Conservation (phyloP, 441 rosid genomes). For the Gossypium davidsonii region DNA sequence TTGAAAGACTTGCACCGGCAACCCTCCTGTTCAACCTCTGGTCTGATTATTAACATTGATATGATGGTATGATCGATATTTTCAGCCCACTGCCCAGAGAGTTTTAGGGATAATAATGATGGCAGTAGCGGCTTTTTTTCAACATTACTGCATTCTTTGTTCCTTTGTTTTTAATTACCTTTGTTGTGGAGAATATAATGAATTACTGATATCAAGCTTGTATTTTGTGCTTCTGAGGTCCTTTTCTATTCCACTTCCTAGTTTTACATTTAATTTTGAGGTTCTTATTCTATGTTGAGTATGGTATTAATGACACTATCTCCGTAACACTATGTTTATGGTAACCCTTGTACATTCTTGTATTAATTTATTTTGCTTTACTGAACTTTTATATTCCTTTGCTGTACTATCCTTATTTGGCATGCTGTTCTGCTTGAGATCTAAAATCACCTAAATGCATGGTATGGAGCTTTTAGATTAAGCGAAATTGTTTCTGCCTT, state of each 20-base stretch:
- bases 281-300: background rate
- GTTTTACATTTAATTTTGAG: background rate
- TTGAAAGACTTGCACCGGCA: background rate
- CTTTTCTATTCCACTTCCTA: background rate
- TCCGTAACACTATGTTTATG: conserved; percentile 10
- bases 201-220: background rate
- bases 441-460: conserved; percentile 11
- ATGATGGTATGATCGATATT: background rate
- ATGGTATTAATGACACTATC: background rate
- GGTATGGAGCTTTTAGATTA: background rate
- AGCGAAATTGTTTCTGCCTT: background rate
- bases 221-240: conserved; percentile 7
- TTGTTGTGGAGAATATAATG: background rate
- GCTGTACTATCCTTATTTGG: conserved; percentile 14
- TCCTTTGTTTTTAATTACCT: background rate
- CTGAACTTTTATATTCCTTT: conserved; percentile 1
- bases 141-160: background rate
- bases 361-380: conserved; percentile 2
- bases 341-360: background rate
- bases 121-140: background rate
- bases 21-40: background rate
- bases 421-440: background rate
- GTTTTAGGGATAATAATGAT: background rate
- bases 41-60: background rate
- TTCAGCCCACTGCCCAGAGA: background rate